phyloP scores from a whole-genome alignment of 2,329 filamentous ascomycete genomes.

The Trichoderma endophyticum region DNA sequence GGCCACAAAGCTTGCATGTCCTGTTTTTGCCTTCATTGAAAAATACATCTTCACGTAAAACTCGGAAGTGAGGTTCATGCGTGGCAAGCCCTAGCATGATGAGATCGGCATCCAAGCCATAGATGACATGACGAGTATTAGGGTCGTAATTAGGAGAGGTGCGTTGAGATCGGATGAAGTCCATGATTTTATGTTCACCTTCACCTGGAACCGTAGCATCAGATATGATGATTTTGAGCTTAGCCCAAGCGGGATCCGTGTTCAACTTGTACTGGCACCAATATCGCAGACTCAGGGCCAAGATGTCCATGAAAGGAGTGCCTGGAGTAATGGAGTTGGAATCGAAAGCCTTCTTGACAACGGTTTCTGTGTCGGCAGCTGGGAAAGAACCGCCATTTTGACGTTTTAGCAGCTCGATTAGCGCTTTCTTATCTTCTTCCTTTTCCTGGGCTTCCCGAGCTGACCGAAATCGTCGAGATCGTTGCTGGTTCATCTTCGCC shows the following conservation, averaged over 20 bases:
- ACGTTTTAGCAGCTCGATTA: conserved; percentile 77
- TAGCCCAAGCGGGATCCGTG: conserved; percentile 92
- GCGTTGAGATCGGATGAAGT: conserved; percentile 91
- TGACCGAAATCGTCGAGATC: conserved; percentile 89
- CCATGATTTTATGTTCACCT: conserved; percentile 99
- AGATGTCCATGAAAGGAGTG: conserved; percentile 97
- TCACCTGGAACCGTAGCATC: conserved; percentile 97
- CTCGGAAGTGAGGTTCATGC: conserved; percentile 94
- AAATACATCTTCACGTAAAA: conserved; percentile 95
- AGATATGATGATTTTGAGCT: conserved; percentile 96
- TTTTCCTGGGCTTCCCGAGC: conserved; percentile 94
- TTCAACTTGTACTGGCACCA: conserved; percentile 98
- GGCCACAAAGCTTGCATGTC: conserved; percentile 83
- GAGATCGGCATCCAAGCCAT: conserved; percentile 93
- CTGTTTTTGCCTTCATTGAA: conserved; percentile 80
- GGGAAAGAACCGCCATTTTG: conserved; percentile 66
- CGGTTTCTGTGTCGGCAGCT: conserved; percentile 57
- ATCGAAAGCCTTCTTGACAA: conserved; percentile 89
- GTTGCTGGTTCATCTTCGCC: conserved; percentile 99
- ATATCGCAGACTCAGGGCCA: conserved; percentile 85
- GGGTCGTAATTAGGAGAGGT: conserved; percentile 88
- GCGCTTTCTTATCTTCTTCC: conserved; percentile 83
- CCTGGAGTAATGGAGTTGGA: conserved; percentile 85
- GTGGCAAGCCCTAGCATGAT: conserved; percentile 98
- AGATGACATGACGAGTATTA: conserved; percentile 97